Base-by-base conservation (phyloP, 148 eudicot genomes). In the Heliosperma pusillum region DNA sequence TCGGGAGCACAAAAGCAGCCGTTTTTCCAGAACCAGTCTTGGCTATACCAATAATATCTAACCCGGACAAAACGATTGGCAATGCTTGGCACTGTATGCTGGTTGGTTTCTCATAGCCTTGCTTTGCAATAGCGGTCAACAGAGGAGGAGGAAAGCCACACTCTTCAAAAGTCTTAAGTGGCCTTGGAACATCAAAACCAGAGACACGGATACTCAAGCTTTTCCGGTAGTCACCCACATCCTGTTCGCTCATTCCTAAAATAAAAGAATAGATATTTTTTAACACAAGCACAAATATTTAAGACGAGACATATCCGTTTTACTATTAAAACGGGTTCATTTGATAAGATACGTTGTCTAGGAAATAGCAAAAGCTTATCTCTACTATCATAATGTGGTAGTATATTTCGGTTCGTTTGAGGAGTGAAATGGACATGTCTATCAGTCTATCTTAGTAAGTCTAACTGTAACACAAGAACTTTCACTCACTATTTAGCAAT, bases 1-100 rank as follows among this genome's bases (percentile, higher is more conserved):
- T 88, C 36, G 99, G 99, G 82, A 95, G 97, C 81, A 95, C 97
- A 78, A 95, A 95, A 73, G 96, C 87, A 81, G 99, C 99, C 20
- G 97, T 95, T 81, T 95, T 95, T 64, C 99, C 99, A 15, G 99
- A 95, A 58, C 99, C 97, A 75, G 99, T 95, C 87, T 95, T 95
- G 56, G 99, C 99, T 68, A 95, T 95, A 56, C 92, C 97, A 78
- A 95, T 92, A 40, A 95, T 82, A 82, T 95, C 99, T 73, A 90
- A 86, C 55, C 99, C 99, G 59, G 97, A 95, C 7, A 95, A 92
- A 72, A 86, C 92, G 74, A 92, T 87, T 26, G 97, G 97, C 52
- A 95, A 87, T 66, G 97, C 93, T 85, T 95, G 97, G 78, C 97
- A 92, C 80, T 95, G 99, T 81, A 95, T 90, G 72, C 89, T 77